phyloP scores from a whole-genome alignment of 306 rosid species.

The Trifolium subterraneum region DNA sequence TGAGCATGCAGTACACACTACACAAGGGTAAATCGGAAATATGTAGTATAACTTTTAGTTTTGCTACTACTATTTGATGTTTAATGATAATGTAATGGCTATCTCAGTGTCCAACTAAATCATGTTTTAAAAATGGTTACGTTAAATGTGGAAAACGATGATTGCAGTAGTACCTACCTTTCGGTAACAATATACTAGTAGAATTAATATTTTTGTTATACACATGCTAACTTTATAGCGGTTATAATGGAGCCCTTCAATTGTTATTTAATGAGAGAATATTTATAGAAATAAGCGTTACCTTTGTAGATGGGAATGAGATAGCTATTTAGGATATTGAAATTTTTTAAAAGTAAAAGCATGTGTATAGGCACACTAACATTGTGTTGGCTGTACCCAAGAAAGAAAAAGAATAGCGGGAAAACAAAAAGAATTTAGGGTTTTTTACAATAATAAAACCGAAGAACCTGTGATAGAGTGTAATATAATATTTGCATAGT shows the following conservation, averaged over 20 bases:
- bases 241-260: conserved; percentile 21
- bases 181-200: not conserved
- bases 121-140: conserved; percentile 5
- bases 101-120: conserved; percentile 6
- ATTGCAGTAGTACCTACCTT: not conserved
- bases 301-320: conserved; percentile 1
- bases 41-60: not conserved
- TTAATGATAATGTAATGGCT: not conserved
- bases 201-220: not conserved
- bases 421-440: not conserved
- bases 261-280: not conserved
- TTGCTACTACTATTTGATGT: not conserved
- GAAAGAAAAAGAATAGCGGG: not conserved
- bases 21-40: not conserved
- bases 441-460: not conserved
- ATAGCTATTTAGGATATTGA: conserved; percentile 6
- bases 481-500: not conserved
- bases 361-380: conserved; percentile 2
- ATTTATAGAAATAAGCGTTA: conserved; percentile 5
- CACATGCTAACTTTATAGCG: not conserved
- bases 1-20: not conserved
- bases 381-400: not conserved
- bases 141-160: not conserved
- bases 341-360: not conserved
- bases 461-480: not conserved